phyloP scores from a whole-genome alignment of 1,284 basidiomycete species.

The Cryptococcus amylolentus region DNA sequence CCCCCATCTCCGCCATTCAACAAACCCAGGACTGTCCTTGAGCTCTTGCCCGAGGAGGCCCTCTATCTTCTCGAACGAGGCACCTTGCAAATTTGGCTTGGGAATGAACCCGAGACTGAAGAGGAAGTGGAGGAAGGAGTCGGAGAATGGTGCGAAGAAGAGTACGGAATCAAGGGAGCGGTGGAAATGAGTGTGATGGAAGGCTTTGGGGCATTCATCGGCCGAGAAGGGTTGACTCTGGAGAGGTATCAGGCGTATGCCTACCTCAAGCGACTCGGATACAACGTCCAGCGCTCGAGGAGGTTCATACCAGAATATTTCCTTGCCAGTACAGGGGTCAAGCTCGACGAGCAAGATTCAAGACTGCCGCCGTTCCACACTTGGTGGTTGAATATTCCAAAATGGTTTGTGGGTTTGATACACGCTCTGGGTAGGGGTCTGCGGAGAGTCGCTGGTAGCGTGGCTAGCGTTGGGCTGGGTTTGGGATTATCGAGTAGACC shows the following conservation, averaged over 20 bases:
- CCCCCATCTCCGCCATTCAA: conserved; percentile 54
- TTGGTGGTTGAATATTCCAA: conserved; percentile 31
- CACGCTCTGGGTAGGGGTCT: background rate
- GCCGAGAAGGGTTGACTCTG: conserved; percentile 67
- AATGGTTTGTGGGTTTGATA: conserved; percentile 12
- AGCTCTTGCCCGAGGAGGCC: conserved; percentile 89
- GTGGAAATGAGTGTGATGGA: conserved; percentile 94
- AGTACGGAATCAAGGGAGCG: conserved; percentile 72
- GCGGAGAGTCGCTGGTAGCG: background rate
- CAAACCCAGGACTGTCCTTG: conserved; percentile 58
- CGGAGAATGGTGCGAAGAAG: conserved; percentile 44
- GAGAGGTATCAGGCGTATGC: conserved; percentile 90
- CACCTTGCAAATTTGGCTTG: conserved; percentile 74
- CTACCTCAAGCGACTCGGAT: conserved; percentile 86
- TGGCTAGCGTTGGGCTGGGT: conserved; percentile 13
- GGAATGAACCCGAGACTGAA: conserved; percentile 21
- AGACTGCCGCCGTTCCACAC: conserved; percentile 22
- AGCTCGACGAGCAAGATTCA: conserved; percentile 6
- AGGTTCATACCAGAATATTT: conserved; percentile 43
- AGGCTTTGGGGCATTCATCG: conserved; percentile 78
- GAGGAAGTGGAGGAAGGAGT: conserved; percentile 20
- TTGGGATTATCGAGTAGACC: background rate
- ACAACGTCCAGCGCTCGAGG: conserved; percentile 67
- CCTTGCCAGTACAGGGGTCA: background rate
- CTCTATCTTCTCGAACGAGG: conserved; percentile 90